Conservation (phyloP, 768 basidiomycete genomes). For the Tricholoma hemisulphureum region DNA sequence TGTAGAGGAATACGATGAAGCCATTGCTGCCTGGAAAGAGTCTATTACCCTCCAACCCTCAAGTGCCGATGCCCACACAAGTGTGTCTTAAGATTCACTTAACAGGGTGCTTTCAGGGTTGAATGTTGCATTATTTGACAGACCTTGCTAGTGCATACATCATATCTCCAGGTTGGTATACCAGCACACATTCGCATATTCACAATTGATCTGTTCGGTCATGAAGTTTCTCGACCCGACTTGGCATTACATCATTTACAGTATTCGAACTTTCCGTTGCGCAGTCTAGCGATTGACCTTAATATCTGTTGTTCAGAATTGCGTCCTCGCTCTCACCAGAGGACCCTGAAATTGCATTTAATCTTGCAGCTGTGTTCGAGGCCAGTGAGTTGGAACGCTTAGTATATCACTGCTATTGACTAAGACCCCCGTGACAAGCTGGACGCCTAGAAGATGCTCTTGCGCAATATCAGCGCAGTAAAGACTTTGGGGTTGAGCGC, state of each 20-base stretch:
- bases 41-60: constrained; percentile 78
- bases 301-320: constrained; percentile 55
- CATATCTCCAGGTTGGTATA: constrained; percentile 55
- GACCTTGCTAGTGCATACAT: constrained; percentile 90
- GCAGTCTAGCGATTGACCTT: constrained; percentile 30
- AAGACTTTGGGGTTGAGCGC: constrained; percentile 75
- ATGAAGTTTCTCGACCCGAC: constrained; percentile 72
- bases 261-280: constrained; percentile 42
- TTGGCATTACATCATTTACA: constrained; percentile 82
- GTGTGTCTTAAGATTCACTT: constrained; percentile 41
- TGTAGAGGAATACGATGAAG: constrained; percentile 83
- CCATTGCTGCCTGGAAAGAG: constrained; percentile 84
- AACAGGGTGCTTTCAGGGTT: constrained; percentile 15
- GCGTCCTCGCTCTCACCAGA: constrained; percentile 82
- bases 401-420: constrained; percentile 22
- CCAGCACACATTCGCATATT: constrained; percentile 7
- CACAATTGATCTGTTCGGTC: constrained; percentile 2
- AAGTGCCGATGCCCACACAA: constrained; percentile 85
- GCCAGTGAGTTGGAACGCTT: constrained; percentile 56
- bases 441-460: constrained; percentile 80
- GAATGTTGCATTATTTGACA: constrained; percentile 31
- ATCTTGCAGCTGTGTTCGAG: constrained; percentile 88
- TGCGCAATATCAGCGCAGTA: constrained; percentile 76
- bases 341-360: constrained; percentile 90
- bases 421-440: constrained; percentile 44